Base-by-base conservation (phyloP, 371 early-diverging fungal genomes). In the Mucor piriformis region DNA sequence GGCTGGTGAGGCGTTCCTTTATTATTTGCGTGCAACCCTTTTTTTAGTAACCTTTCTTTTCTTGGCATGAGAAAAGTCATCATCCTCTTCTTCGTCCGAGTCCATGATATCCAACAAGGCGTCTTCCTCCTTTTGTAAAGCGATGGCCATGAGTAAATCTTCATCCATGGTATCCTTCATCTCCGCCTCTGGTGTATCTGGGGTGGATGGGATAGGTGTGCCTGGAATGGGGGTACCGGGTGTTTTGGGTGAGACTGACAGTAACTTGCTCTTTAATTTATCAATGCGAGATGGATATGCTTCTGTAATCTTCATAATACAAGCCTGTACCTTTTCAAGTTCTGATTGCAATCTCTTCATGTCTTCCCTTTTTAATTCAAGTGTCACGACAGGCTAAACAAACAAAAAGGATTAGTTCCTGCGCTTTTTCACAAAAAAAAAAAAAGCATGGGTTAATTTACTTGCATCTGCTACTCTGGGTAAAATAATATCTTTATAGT, bases 401-500 rank as follows among this genome's bases (percentile, higher is more conserved):
- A 29, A 29, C 6, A n/a, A 29, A 29, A 29, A 29, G 29, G 29
- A 29, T 29, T 40, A n/a, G 16, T 16, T 16, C 20, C 42, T 18
- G n/a, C 18, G n/a, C 18, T 49, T 7, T n/a, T 24, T 6, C 40
- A 35, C 10, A 25, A 44, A 5, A 38, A 20, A 21, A 3, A 46
- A 24, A 12, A 24, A 24, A 24, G 8, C 29, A 29, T 29, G 29
- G n/a, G 29, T 8, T 8, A 29, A 29, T 29, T 29, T 29, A 63
- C 81, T 74, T 82, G 78, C 87, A 61, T 88, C 85, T 53, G 87
- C 84, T 6, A 77, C 76, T 48, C 79, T 76, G 6, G 91, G 91
- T 33, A 92, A 66, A 29, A 81, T 86, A 50, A 93, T 88, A 7
- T 59, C 57, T 10, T 49, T 70, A 91, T 91, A 93, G 47, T 76